Evolutionary conservation across 257 asterid genomes (phyloP).

Genomic region (Penstemon davidsonii): DNA sequence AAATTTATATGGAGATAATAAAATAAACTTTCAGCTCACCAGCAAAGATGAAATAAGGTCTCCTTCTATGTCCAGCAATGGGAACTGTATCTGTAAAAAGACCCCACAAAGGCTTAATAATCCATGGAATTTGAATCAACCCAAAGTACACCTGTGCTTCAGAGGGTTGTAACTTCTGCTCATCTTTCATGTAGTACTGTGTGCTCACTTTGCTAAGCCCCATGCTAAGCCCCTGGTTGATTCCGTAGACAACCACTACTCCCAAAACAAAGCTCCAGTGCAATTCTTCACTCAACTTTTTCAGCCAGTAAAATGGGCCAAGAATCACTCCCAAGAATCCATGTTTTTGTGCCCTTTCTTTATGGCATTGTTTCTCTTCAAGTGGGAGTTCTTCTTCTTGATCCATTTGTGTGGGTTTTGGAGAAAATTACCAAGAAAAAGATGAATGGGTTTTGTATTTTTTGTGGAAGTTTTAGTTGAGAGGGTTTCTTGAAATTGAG

Average conservation of each 20-base stretch:
- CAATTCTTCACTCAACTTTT: conserved; percentile 58
- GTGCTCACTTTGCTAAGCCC: conserved; percentile 65
- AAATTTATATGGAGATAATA: not conserved
- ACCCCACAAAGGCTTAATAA: conserved; percentile 89
- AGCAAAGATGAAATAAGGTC: conserved; percentile 83
- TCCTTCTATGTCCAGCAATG: conserved; percentile 65
- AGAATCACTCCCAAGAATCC: conserved; percentile 32
- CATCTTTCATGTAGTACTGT: conserved; percentile 90
- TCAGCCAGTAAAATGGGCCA: conserved; percentile 54
- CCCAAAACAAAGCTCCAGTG: conserved; percentile 91
- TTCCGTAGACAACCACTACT: conserved; percentile 79
- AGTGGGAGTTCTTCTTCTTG: conserved; percentile 41
- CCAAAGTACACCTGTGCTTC: conserved; percentile 83
- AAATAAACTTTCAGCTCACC: conserved; percentile 39
- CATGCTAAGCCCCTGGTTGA: conserved; percentile 80
- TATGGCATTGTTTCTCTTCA: conserved; percentile 30
- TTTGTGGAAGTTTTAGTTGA: not conserved
- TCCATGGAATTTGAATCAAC: conserved; percentile 78
- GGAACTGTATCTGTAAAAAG: conserved; percentile 86
- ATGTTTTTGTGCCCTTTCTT: conserved; percentile 20
- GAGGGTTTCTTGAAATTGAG: too few species aligned
- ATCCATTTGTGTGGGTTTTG: conserved; percentile 30
- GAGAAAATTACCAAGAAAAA: not conserved
- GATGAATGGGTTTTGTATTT: not conserved
- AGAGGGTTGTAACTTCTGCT: conserved; percentile 88